Base-by-base conservation (phyloP, 2,329 filamentous ascomycete genomes). In the Trichoderma polysporum region DNA sequence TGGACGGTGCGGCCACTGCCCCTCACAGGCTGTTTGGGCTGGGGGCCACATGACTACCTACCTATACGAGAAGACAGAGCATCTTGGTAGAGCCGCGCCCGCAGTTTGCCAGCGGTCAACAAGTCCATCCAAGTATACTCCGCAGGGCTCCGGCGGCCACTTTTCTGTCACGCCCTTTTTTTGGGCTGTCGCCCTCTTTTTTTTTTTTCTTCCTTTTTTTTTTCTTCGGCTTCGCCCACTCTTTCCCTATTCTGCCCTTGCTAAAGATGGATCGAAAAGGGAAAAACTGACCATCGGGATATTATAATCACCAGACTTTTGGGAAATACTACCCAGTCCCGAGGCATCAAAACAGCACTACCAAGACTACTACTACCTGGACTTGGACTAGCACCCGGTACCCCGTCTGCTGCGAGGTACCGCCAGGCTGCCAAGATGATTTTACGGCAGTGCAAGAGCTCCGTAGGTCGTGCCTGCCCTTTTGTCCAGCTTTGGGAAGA, bases 121-220 rank as follows among this genome's bases (percentile, higher is more conserved):
- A 63, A 54, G 60, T 63, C 60, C 58, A 50, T 22, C 27, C 35
- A 62, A 25, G 59, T 62, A n/a, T n/a, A 62, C 58, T 45, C 58
- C 58, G 58, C 58, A 61, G 45, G 41, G 17, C 58, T 61, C 41
- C 47, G n/a, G 45, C 52, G 37, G 12, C 47, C 25, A 17, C 22
- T 29, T 53, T 29, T 29, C 15, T 58, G 58, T 19, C 31, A 45
- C 22, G 59, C 59, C 59, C 13, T 50, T 50, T 52, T 62, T 33
- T 37, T 41, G 29, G 41, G 29, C 27, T 60, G 12, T 59, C 39
- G 56, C 56, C 56, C 33, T 39, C 50, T 25, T 45, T 41, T 39
- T 35, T n/a, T 15, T 52, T 61, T 31, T 50, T 22, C 25, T 27
- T 19, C 39, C 31, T 10, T 37, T 41, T 27, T 45, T 22, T 19